phyloP scores from a whole-genome alignment of 345 rosid genomes.

The Melaleuca quinquenervia region DNA sequence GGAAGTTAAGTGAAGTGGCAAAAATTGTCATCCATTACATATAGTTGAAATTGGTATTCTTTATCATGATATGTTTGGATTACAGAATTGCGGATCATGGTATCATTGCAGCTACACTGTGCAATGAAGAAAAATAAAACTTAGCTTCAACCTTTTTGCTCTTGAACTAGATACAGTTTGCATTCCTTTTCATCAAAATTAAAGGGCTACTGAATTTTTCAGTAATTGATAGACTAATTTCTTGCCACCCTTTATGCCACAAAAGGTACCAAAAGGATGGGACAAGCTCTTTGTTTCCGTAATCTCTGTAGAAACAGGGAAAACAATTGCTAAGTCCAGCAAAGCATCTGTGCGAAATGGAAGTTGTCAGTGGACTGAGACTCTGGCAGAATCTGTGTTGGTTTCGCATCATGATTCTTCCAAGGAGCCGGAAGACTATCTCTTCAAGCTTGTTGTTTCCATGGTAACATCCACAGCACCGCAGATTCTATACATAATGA shows the following conservation, averaged over 20 bases:
- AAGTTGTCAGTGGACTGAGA: conserved; percentile 47
- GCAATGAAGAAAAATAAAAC: background rate
- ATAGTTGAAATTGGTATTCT: background rate
- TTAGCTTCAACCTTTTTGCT: background rate
- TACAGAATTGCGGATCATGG: background rate
- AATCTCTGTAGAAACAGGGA: conserved; percentile 34
- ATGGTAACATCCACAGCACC: conserved; percentile 11
- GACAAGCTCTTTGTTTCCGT: conserved; percentile 41
- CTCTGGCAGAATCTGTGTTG: conserved; percentile 31
- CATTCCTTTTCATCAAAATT: background rate
- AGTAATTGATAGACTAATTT: background rate
- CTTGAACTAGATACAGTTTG: background rate
- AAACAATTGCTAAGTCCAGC: conserved; percentile 30
- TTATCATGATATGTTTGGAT: background rate
- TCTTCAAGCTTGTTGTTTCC: conserved; percentile 33
- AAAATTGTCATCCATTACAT: background rate
- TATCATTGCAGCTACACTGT: background rate
- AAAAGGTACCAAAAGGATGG: conserved; percentile 64
- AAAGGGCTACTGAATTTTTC: background rate
- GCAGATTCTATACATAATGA: background rate
- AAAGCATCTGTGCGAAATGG: conserved; percentile 33
- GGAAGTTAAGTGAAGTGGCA: background rate
- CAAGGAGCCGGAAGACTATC: conserved; percentile 20
- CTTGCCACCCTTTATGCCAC: background rate
- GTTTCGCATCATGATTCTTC: conserved; percentile 20